These are phyloP conservation scores for Oidiodendron maius DNA, from an alignment of 495 filamentous ascomycete species.

Conservation along the genomic window DNA sequence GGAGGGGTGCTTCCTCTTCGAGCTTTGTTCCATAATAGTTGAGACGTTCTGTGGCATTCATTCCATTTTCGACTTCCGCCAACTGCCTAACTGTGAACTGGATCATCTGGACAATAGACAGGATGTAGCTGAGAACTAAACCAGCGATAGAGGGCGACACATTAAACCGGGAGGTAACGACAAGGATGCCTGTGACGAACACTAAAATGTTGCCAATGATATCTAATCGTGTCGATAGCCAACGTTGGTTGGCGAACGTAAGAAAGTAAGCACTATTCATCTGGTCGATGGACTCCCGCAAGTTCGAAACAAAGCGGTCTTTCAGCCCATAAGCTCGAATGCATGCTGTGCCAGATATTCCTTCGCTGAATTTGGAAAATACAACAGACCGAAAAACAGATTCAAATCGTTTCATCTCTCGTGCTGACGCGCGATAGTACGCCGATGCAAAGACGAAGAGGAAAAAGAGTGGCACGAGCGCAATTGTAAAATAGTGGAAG, in stretches of 20 bases:
- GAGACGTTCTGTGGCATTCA: slow-evolving; percentile 95
- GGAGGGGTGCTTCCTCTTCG: slow-evolving; percentile 81
- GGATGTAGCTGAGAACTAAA: slow-evolving; percentile 85
- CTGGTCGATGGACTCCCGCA: slow-evolving; percentile 68
- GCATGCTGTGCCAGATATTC: slow-evolving; percentile 71
- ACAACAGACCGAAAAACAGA: slow-evolving; percentile 78
- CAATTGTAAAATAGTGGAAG: slow-evolving; percentile 92
- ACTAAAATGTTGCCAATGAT: slow-evolving; percentile 75
- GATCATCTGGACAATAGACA: slow-evolving; percentile 91
- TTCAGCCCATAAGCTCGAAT: slow-evolving; percentile 87
- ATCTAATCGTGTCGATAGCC: slow-evolving; percentile 82
- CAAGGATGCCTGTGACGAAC: slow-evolving; percentile 81
- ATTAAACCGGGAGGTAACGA: slow-evolving; percentile 88
- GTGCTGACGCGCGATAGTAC: slow-evolving; percentile 86
- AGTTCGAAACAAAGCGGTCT: slow-evolving; percentile 60
- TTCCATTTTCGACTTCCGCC: slow-evolving; percentile 93
- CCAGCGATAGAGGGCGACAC: slow-evolving; percentile 81
- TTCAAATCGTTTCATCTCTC: slow-evolving; percentile 93
- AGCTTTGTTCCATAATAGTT: slow-evolving; percentile 84
- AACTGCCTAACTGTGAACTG: slow-evolving; percentile 93
- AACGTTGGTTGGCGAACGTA: slow-evolving; percentile 90
- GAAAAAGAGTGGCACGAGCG: slow-evolving; percentile 72
- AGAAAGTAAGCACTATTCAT: slow-evolving; percentile 95
- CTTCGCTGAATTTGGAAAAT: slow-evolving; percentile 89
- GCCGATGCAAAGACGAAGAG: slow-evolving; percentile 77